These are phyloP conservation scores for Crucihimalaya himalaica DNA, from an alignment of 345 rosid genomes.

Conservation along the genomic window DNA sequence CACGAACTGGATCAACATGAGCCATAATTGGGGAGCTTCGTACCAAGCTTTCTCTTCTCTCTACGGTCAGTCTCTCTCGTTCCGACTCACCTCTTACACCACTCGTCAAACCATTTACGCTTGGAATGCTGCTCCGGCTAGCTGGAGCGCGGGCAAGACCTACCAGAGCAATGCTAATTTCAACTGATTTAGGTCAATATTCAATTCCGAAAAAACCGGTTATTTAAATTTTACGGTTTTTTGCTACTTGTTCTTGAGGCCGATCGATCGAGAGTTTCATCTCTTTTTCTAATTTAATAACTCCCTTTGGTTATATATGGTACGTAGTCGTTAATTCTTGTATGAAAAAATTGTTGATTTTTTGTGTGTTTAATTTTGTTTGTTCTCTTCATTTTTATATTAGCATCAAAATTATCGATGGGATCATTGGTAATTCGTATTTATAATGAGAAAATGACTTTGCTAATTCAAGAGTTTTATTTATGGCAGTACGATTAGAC, in stretches of 20 bases:
- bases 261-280: not conserved
- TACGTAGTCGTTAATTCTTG: constrained; percentile 13
- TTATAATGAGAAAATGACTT: not conserved
- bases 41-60: constrained; percentile 85
- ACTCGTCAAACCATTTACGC: constrained; percentile 60
- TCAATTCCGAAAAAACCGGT: not conserved
- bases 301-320: not conserved
- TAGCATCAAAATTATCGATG: constrained; percentile 2
- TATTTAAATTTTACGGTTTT: not conserved
- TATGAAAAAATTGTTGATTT: not conserved
- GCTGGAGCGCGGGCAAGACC: constrained; percentile 63
- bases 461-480: not conserved
- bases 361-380: not conserved
- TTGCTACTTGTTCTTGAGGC: constrained; percentile 13
- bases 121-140: constrained; percentile 66
- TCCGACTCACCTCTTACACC: constrained; percentile 63
- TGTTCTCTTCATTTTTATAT: not conserved
- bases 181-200: constrained; percentile 38
- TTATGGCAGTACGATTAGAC: not conserved
- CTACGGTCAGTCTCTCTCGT: constrained; percentile 72
- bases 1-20: constrained; percentile 79
- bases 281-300: not conserved
- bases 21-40: constrained; percentile 95
- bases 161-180: constrained; percentile 60
- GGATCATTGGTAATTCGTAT: not conserved